phyloP scores from a whole-genome alignment of 352 stramenopile species.

The Phytophthora nicotianae region DNA sequence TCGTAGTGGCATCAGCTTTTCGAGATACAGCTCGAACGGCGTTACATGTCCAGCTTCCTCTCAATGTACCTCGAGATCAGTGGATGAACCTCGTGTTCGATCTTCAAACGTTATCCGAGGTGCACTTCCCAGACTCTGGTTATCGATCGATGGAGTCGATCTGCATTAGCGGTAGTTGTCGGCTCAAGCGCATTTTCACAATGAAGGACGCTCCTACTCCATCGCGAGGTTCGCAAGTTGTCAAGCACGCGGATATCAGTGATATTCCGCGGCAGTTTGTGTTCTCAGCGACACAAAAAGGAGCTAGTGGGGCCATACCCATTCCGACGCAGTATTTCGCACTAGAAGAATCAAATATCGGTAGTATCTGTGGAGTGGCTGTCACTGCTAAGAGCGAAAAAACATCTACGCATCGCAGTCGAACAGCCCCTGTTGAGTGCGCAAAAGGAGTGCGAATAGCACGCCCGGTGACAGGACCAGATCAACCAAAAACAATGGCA shows the following conservation, averaged over 20 bases:
- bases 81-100: conserved; percentile 87
- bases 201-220: conserved; percentile 79
- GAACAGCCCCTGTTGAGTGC: conserved; percentile 20
- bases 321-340: conserved; percentile 70
- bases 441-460: conserved; percentile 5
- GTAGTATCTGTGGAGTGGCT: conserved; percentile 11
- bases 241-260: conserved; percentile 35
- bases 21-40: conserved; percentile 60
- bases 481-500: conserved; percentile 3
- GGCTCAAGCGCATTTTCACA: conserved; percentile 84
- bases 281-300: conserved; percentile 43
- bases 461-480: conserved; percentile 6
- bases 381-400: conserved; percentile 1
- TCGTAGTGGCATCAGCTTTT: conserved; percentile 83
- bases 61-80: conserved; percentile 61
- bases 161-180: conserved; percentile 71
- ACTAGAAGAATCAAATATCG: conserved; percentile 3
- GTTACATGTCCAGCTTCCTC: conserved; percentile 75
- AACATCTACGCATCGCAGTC: conserved; percentile 15
- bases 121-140: conserved; percentile 53
- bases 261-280: conserved; percentile 77
- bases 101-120: conserved; percentile 62
- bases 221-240: conserved; percentile 15
- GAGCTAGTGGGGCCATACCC: conserved; percentile 16
- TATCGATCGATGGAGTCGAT: conserved; percentile 84